A percentile compares a stretch with the other conserved stretches of the same genome.
phyloP scores from a whole-genome alignment of 164 flowering plant genomes.

The Vitis amurensis region DNA sequence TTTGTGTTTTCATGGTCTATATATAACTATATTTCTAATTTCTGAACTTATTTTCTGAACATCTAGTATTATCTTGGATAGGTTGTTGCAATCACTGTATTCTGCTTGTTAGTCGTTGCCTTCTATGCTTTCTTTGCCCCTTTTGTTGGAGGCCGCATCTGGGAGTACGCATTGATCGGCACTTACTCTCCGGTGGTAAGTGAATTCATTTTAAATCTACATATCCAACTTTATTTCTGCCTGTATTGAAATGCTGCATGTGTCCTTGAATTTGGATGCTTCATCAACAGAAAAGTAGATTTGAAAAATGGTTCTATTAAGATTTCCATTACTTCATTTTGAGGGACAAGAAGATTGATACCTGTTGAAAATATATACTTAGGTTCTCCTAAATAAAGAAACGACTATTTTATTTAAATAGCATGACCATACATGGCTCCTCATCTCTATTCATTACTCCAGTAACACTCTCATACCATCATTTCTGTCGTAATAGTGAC shows the following conservation, averaged over 20 bases:
- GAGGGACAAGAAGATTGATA: too few species aligned
- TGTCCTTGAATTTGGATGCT: too few species aligned
- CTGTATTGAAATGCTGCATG: neutral
- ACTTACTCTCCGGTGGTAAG: conserved; percentile 89
- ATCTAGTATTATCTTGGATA: conserved; percentile 27
- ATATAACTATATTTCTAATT: neutral
- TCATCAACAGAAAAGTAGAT: too few species aligned
- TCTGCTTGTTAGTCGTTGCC: conserved; percentile 83
- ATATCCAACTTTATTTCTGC: neutral
- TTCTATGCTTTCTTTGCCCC: conserved; percentile 98
- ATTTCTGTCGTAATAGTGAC: neutral
- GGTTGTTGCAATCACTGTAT: conserved; percentile 97
- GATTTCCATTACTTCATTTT: too few species aligned
- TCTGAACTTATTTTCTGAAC: neutral
- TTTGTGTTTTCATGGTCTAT: neutral
- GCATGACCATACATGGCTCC: neutral
- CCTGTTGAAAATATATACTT: neutral
- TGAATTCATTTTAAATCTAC: conserved; percentile 4
- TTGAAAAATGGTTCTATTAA: too few species aligned
- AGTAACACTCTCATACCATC: neutral
- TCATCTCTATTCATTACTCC: neutral
- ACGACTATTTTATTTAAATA: neutral
- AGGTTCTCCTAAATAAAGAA: too few species aligned
- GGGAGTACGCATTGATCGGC: conserved; percentile 66
- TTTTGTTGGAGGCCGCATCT: conserved; percentile 78